Conservation (phyloP, 1,284 basidiomycete species). For the Apiotrichum brassicae region DNA sequence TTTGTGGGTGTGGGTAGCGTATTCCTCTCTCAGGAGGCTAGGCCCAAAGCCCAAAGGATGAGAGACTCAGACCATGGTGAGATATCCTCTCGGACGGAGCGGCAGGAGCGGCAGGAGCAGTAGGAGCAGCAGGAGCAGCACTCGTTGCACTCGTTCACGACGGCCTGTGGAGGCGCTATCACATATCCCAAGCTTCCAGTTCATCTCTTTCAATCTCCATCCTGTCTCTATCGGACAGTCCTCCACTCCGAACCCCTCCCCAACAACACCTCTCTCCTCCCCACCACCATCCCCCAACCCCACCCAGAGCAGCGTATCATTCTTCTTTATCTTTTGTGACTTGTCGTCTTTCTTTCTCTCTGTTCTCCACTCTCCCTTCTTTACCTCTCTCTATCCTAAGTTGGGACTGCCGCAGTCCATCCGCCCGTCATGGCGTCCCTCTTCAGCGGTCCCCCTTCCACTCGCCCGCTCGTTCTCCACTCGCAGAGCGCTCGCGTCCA, state of each 20-base stretch:
- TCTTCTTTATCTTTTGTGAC: neutral
- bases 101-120: too few species aligned
- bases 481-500: conserved; percentile 52
- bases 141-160: too few species aligned
- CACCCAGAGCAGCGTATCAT: neutral
- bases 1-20: too few species aligned
- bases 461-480: conserved; percentile 48
- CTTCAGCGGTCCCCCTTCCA: conserved; percentile 36
- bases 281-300: conserved; percentile 3
- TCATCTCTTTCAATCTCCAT: neutral
- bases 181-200: too few species aligned
- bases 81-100: too few species aligned
- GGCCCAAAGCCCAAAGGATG: too few species aligned
- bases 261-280: conserved; percentile 5
- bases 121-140: too few species aligned
- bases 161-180: too few species aligned
- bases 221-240: too few species aligned
- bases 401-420: conserved; percentile 19
- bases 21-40: too few species aligned
- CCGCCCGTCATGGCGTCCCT: conserved; percentile 42
- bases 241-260: neutral
- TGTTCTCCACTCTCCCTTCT: neutral
- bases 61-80: too few species aligned
- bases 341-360: conserved; percentile 2
- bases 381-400: conserved; percentile 4